phyloP scores from a whole-genome alignment of 805 yeast species.

The Saccharomycopsis sp. region DNA sequence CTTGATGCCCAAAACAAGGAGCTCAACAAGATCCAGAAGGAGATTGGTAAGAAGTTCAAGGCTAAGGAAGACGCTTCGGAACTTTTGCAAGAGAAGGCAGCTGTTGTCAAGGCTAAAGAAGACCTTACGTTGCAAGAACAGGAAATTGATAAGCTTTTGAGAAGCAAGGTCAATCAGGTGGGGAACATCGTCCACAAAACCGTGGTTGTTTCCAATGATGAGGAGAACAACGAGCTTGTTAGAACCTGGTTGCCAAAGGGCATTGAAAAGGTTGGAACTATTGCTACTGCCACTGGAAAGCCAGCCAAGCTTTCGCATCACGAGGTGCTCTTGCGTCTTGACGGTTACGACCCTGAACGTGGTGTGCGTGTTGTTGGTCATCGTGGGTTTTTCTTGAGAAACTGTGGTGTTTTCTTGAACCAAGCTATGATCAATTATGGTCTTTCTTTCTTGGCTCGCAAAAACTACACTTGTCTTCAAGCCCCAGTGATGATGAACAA shows the following conservation, averaged over 20 bases:
- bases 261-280: conserved; percentile 47
- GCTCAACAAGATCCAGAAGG: conserved; percentile 85
- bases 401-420: conserved; percentile 93
- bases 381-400: conserved; percentile 95
- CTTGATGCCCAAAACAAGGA: conserved; percentile 86
- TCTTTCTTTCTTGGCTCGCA: conserved; percentile 68
- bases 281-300: conserved; percentile 72
- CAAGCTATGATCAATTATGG: conserved; percentile 98
- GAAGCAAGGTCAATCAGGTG: conserved; percentile 76
- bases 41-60: conserved; percentile 86
- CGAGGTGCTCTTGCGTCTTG: conserved; percentile 87
- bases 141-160: conserved; percentile 68
- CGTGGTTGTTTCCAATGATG: conserved; percentile 81
- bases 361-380: conserved; percentile 97
- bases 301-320: conserved; percentile 87
- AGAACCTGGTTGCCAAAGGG: conserved; percentile 84
- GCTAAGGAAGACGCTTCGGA: conserved; percentile 91
- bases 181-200: conserved; percentile 94
- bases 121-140: conserved; percentile 61
- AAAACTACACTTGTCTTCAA: conserved; percentile 85
- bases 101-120: conserved; percentile 63
- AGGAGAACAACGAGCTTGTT: conserved; percentile 83
- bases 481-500: conserved; percentile 99
- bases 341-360: conserved; percentile 98
- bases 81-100: conserved; percentile 74